Percentiles rank a stretch among this genome's conserved stretches.
phyloP scores from a whole-genome alignment of 306 rosid genomes.

The Casuarina cunninghamiana region DNA sequence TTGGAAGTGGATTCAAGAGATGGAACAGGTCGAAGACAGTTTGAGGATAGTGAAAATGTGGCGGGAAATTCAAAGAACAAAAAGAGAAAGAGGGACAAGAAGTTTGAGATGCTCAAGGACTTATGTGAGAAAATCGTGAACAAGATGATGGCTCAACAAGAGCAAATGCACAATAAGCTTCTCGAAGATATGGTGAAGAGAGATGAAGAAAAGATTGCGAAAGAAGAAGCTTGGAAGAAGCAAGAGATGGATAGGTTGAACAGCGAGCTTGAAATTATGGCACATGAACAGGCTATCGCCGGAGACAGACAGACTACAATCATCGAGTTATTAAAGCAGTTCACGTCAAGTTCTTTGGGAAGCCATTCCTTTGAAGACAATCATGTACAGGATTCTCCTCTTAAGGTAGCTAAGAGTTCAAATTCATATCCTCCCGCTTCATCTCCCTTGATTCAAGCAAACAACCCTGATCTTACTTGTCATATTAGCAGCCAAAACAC shows the following conservation, averaged over 20 bases:
- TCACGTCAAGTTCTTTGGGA: slow-evolving; percentile 27
- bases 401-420: slow-evolving; percentile 20
- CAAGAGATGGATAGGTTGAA: slow-evolving; percentile 71
- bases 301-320: slow-evolving; percentile 65
- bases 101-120: slow-evolving; percentile 62
- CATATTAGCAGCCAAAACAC: background rate
- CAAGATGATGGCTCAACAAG: slow-evolving; percentile 77
- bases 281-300: slow-evolving; percentile 62
- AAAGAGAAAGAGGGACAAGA: slow-evolving; percentile 53
- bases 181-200: slow-evolving; percentile 71
- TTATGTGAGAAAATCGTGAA: slow-evolving; percentile 69
- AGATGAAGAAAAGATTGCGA: slow-evolving; percentile 63
- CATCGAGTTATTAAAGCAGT: slow-evolving; percentile 62
- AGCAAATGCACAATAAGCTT: slow-evolving; percentile 67
- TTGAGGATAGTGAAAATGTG: slow-evolving; percentile 13
- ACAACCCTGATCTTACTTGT: slow-evolving; percentile 38
- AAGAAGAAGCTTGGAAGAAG: slow-evolving; percentile 81
- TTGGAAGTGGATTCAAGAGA: slow-evolving; percentile 27
- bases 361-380: slow-evolving; percentile 7
- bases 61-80: slow-evolving; percentile 19
- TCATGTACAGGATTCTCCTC: background rate
- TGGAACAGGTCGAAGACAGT: background rate
- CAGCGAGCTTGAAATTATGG: slow-evolving; percentile 71
- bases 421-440: background rate
- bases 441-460: slow-evolving; percentile 13